Conservation (phyloP, 1,284 basidiomycete genomes). For the Exobasidium cylindrosporum region DNA sequence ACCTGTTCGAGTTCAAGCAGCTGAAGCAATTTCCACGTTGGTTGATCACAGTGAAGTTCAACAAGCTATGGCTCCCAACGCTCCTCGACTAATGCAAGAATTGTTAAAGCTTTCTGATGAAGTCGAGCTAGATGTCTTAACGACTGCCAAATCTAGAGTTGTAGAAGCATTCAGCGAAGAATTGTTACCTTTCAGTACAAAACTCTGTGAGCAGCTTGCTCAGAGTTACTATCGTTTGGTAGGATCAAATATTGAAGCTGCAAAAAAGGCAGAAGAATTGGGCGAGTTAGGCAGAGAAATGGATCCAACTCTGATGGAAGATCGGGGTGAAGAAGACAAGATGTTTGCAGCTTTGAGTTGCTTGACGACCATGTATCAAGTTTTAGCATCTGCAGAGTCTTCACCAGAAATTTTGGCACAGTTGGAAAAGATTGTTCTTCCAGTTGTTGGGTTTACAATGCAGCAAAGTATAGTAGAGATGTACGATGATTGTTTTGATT, state of each 20-base stretch:
- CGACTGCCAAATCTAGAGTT: conserved; percentile 75
- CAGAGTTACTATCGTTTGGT: conserved; percentile 65
- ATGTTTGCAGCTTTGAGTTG: conserved; percentile 72
- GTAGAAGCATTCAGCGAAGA: conserved; percentile 81
- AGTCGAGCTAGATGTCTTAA: conserved; percentile 81
- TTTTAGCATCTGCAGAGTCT: conserved; percentile 68
- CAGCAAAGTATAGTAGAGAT: conserved; percentile 63
- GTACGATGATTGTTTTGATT: conserved; percentile 82
- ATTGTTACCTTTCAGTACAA: conserved; percentile 78
- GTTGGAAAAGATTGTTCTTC: conserved; percentile 76
- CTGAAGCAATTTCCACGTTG: conserved; percentile 74
- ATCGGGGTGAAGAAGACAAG: conserved; percentile 15
- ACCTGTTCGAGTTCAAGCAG: conserved; percentile 80
- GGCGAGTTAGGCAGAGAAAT: conserved; percentile 60
- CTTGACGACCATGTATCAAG: conserved; percentile 58
- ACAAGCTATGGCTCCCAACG: conserved; percentile 70
- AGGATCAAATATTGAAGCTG: conserved; percentile 51
- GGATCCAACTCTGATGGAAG: conserved; percentile 65
- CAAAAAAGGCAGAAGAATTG: conserved; percentile 61
- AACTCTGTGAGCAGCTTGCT: conserved; percentile 67
- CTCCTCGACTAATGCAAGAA: conserved; percentile 85
- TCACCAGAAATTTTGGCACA: conserved; percentile 73
- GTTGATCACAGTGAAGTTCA: conserved; percentile 69
- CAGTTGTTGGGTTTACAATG: conserved; percentile 73
- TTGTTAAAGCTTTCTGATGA: conserved; percentile 82